A percentile compares a stretch with the other conserved stretches of the same genome.
phyloP scores from a whole-genome alignment of 2,329 filamentous ascomycete genomes.

The Aspergillus floridensis region DNA sequence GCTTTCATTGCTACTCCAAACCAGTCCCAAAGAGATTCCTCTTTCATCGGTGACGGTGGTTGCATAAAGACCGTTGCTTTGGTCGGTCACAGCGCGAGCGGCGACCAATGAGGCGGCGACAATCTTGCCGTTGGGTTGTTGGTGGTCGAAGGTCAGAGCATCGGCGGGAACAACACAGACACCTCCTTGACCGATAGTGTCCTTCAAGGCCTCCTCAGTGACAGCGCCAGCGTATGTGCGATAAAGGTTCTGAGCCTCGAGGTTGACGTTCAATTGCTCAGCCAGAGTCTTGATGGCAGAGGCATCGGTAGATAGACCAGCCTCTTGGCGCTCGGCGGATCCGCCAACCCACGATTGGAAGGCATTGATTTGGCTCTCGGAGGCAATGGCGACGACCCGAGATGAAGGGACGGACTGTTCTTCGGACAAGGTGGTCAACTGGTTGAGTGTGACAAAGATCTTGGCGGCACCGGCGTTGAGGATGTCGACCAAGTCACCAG shows the following conservation, averaged over 20 bases:
- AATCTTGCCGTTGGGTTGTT: conserved; percentile 58
- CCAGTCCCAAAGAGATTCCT: conserved; percentile 78
- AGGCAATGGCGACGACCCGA: conserved; percentile 57
- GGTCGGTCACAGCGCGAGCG: conserved; percentile 74
- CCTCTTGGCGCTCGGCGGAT: conserved; percentile 36
- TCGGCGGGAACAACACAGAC: conserved; percentile 74
- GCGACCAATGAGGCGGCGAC: conserved; percentile 70
- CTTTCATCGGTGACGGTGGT: conserved; percentile 90
- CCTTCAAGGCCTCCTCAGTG: conserved; percentile 49
- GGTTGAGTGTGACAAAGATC: conserved; percentile 73
- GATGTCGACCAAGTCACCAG: conserved; percentile 72
- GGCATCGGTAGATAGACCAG: conserved; percentile 34
- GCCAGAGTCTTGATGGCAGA: conserved; percentile 40
- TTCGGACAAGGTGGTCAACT: conserved; percentile 57
- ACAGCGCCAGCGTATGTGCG: conserved; percentile 37
- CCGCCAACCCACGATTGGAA: conserved; percentile 42
- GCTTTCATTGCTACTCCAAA: conserved; percentile 92
- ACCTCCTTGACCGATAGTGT: conserved; percentile 49
- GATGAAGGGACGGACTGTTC: conserved; percentile 53
- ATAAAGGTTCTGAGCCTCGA: conserved; percentile 43
- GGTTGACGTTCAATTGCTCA: conserved; percentile 37
- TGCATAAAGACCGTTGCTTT: conserved; percentile 77
- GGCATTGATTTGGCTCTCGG: conserved; percentile 37
- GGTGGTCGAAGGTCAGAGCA: conserved; percentile 65
- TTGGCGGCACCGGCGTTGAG: conserved; percentile 82